Evolutionary conservation across 257 asterid species (phyloP).

Genomic region (Solanum medicagineum): DNA sequence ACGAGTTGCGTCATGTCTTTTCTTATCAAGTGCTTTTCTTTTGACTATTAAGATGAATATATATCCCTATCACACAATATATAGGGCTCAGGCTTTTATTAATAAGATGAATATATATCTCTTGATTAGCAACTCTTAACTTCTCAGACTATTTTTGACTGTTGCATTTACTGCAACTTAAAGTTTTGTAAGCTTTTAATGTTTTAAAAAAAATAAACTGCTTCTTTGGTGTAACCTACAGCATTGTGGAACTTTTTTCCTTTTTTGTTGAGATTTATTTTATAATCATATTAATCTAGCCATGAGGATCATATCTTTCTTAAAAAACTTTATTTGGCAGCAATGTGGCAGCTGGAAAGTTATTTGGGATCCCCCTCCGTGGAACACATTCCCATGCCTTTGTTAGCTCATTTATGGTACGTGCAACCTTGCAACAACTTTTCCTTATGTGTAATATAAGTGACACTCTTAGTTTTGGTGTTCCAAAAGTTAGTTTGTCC

Average conservation of each 20-base stretch:
- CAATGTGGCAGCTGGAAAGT: constrained; percentile 97
- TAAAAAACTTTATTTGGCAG: constrained; percentile 26
- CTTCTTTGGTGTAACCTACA: not conserved
- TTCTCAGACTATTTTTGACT: not conserved
- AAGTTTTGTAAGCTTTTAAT: not conserved
- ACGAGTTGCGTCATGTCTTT: not conserved
- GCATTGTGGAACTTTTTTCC: not conserved
- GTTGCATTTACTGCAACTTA: not conserved
- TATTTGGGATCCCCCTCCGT: constrained; percentile 97
- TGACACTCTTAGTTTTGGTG: not conserved
- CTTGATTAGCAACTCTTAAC: not conserved
- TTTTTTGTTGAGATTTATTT: not conserved
- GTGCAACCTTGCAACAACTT: not conserved
- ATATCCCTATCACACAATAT: not conserved
- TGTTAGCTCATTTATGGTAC: constrained; percentile 89
- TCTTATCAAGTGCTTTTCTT: not conserved
- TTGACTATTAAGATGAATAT: not conserved
- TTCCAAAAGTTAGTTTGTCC: not conserved
- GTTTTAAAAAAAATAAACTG: not conserved
- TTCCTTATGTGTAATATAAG: not conserved
- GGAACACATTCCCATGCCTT: constrained; percentile 99
- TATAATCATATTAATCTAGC: not conserved
- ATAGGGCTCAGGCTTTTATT: not conserved
- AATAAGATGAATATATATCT: not conserved
- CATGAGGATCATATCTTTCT: not conserved